phyloP scores from a whole-genome alignment of 768 basidiomycete species.

The Suillus lakei region DNA sequence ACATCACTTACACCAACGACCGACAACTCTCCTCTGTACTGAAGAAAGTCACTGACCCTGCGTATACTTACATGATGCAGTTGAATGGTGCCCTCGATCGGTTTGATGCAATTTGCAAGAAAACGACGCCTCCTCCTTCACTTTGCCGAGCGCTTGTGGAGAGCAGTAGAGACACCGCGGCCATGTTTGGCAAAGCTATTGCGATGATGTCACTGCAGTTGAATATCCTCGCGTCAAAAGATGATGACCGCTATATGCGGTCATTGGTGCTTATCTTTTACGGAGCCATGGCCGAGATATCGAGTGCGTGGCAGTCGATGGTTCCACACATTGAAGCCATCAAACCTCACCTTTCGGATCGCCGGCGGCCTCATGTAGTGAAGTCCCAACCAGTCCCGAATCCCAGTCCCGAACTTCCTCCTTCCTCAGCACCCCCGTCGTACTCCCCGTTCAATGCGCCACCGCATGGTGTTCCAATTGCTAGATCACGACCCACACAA shows the following conservation, averaged over 20 bases:
- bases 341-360: constrained; percentile 61
- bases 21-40: constrained; percentile 83
- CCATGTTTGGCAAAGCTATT: constrained; percentile 87
- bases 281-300: constrained; percentile 88
- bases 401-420: constrained; percentile 30
- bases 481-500: constrained; percentile 31
- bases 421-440: constrained; percentile 31
- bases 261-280: constrained; percentile 88
- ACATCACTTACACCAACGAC: constrained; percentile 80
- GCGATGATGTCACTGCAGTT: constrained; percentile 82
- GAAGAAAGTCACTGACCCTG: constrained; percentile 84
- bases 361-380: constrained; percentile 38
- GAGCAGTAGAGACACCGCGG: constrained; percentile 82
- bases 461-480: constrained; percentile 31
- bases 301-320: constrained; percentile 82
- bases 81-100: constrained; percentile 89
- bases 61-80: constrained; percentile 77
- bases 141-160: constrained; percentile 82
- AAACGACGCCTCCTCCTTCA: constrained; percentile 65
- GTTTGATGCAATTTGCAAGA: constrained; percentile 83
- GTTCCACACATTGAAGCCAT: constrained; percentile 72
- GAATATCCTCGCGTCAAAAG: constrained; percentile 69
- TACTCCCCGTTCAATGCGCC: constrained; percentile 28
- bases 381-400: constrained; percentile 36
- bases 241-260: constrained; percentile 87